A percentile compares a stretch with the other conserved stretches of the same genome.
Conservation (phyloP, 108 stramenopile genomes). For the Parietichytrium sp. region DNA sequence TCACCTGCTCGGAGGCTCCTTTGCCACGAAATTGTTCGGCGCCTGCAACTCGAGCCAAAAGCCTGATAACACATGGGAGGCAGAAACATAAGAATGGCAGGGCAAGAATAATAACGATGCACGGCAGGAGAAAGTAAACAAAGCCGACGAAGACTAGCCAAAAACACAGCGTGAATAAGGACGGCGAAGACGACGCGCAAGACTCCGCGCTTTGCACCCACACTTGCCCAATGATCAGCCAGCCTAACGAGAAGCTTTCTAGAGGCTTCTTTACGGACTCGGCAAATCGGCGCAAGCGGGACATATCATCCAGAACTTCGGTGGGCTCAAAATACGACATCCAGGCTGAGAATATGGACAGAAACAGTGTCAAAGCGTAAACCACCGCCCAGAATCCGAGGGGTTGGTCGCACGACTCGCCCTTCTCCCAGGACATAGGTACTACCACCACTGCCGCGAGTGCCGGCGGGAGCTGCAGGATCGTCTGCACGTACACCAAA, state of each 20-base stretch:
- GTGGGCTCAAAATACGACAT: conserved; percentile 7
- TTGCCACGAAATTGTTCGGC: conserved; percentile 42
- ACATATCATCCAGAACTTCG: conserved; percentile 1
- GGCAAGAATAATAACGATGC: conserved; percentile 55
- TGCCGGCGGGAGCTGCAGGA: conserved; percentile 28
- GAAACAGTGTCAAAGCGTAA: conserved; percentile 6
- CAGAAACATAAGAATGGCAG: conserved; percentile 64
- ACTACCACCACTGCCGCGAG: background rate
- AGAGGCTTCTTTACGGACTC: conserved; percentile 35
- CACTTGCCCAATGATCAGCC: conserved; percentile 61
- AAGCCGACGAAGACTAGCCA: conserved; percentile 57
- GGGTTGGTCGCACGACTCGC: conserved; percentile 34
- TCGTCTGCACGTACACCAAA: background rate
- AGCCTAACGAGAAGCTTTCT: conserved; percentile 52
- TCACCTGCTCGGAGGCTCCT: conserved; percentile 45
- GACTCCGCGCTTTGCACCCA: conserved; percentile 50
- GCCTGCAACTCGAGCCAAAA: conserved; percentile 46
- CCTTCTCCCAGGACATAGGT: background rate
- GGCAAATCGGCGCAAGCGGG: background rate
- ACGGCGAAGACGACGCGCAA: background rate
- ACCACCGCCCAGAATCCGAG: conserved; percentile 19
- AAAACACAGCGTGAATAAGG: conserved; percentile 51
- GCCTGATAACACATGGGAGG: conserved; percentile 61
- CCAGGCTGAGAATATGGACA: background rate
- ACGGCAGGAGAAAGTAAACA: conserved; percentile 60